Percentiles rank a stretch among this genome's conserved stretches.
Evolutionary conservation across 768 basidiomycete genomes (phyloP).

Genomic region (Mycena epipterygia): DNA sequence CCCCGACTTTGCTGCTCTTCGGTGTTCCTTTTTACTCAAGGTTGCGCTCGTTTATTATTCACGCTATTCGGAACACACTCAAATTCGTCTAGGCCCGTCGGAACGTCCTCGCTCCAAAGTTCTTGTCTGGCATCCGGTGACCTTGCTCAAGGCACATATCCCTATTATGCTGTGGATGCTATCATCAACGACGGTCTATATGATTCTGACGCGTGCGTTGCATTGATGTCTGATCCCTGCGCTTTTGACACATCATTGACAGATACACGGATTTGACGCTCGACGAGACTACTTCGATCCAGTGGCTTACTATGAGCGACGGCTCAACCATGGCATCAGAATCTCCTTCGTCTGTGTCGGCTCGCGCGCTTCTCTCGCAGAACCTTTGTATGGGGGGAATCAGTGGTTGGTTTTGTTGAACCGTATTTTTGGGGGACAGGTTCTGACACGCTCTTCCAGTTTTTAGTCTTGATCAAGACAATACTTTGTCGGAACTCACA

Average conservation of each 20-base stretch:
- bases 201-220: not conserved
- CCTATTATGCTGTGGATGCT: constrained; percentile 23
- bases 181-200: not conserved
- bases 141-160: constrained; percentile 27
- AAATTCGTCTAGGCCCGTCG: not conserved
- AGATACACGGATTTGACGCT: not conserved
- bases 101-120: not conserved
- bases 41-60: not conserved
- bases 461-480: not conserved
- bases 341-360: not conserved
- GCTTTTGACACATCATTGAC: too few relatives aligned
- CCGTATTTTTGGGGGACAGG: too few relatives aligned
- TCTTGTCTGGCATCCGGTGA: constrained; percentile 4
- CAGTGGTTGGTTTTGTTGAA: not conserved
- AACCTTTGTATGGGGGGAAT: constrained; percentile 1
- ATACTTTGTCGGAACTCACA: not conserved
- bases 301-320: not conserved
- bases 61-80: not conserved
- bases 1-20: constrained; percentile 3
- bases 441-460: not conserved
- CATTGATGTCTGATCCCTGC: too few relatives aligned
- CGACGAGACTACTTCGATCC: not conserved
- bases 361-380: not conserved
- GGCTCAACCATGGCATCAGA: not conserved
- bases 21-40: constrained; percentile 26